Base-by-base conservation (phyloP, 371 early-diverging fungal species). In the Saksenaea vasiformis region DNA sequence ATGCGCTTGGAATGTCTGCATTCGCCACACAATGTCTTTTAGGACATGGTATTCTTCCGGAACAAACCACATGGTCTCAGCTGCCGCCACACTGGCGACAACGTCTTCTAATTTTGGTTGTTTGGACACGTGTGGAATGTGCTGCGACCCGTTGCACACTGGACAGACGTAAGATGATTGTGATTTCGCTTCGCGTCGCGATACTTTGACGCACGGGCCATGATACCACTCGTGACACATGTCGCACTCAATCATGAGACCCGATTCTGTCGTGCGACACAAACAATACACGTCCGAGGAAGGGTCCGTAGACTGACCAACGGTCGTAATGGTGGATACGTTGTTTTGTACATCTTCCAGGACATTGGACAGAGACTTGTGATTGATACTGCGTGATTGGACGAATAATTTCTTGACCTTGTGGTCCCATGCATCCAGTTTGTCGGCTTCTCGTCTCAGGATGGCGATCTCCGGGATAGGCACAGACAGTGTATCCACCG, bases 161-260 rank as follows among this genome's bases (percentile, higher is more conserved):
- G 87, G 90, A 60, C 94, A 94, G 8, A 89, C 67, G 68, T 89
- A 92, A 37, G 79, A 76, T 14, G 72, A 67, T 38, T 80, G 80
- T 11, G 71, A 67, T 55, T 77, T 83, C 28, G 83, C 84, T 31
- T 85, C 80, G n/a, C 85, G 83, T 36, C 86, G 85, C 15, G 85
- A 69, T 5, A 89, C 70, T 53, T 80, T 76, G 24, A 93, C 77
- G 62, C 95, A 94, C 10, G 77, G 70, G 14, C 81, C 83, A 65
- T 94, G 95, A 67, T 91, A 94, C 92, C 90, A 90, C 56, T 87
- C 90, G 41, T 86, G 83, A 65, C 95, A 94, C n/a, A 77, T 64
- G 63, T 89, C 91, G 67, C 95, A 94, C 66, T 89, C 88, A 37
- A 92, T 84, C 92, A 93, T 93, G 62, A 85, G 72, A 7, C 88